Evolutionary conservation across 306 rosid genomes (phyloP).

Genomic region (Dryas drummondii): DNA sequence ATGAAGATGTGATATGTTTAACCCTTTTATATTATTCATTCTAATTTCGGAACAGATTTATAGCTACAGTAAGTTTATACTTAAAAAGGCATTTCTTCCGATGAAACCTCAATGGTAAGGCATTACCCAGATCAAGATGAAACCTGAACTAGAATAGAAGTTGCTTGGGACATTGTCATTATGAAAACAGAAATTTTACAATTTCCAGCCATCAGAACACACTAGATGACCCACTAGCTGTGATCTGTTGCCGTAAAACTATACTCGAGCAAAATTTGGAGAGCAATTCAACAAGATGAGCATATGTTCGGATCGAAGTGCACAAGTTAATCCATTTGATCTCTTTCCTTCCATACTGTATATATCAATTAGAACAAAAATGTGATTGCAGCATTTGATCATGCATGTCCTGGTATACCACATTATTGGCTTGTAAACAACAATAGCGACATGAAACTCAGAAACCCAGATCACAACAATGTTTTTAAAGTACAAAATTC

Average conservation of each 20-base stretch:
- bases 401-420: not conserved
- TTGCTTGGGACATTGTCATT: not conserved
- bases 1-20: not conserved
- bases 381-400: slow-evolving; percentile 11
- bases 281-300: not conserved
- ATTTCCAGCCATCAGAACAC: not conserved
- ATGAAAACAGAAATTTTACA: not conserved
- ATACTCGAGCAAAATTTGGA: not conserved
- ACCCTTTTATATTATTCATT: not conserved
- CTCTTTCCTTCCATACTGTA: not conserved
- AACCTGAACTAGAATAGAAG: slow-evolving; percentile 10
- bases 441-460: slow-evolving; percentile 12
- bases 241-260: slow-evolving; percentile 5
- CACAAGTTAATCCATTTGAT: not conserved
- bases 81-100: not conserved
- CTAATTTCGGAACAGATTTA: not conserved
- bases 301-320: slow-evolving; percentile 18
- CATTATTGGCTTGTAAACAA: slow-evolving; percentile 14
- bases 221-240: slow-evolving; percentile 3
- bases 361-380: not conserved
- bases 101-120: not conserved
- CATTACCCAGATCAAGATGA: slow-evolving; percentile 9
- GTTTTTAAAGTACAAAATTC: slow-evolving; percentile 15
- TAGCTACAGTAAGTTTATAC: not conserved
- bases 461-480: slow-evolving; percentile 23